Evolutionary conservation across 78 protist species (phyloP).

Genomic region (Dictyostelium intermedium): DNA sequence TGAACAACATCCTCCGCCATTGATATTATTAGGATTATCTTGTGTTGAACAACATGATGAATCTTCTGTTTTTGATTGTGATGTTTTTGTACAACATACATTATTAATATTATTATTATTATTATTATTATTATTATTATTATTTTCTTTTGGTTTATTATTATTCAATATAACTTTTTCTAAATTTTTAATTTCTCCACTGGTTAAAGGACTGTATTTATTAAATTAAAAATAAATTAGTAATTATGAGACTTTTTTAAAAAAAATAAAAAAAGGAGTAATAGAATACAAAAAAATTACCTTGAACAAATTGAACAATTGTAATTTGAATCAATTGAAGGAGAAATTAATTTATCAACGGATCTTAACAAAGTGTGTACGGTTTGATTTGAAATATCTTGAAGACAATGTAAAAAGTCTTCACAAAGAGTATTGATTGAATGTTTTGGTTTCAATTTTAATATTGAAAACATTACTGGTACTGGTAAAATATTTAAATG

Average conservation of each 20-base stretch:
- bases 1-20: slow-evolving; percentile 9
- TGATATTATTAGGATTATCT: slow-evolving; percentile 12
- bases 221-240: not conserved
- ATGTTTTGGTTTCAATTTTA: not conserved
- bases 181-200: slow-evolving; percentile 13
- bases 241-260: too few relatives aligned
- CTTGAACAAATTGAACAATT: slow-evolving; percentile 50
- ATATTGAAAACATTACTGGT: not conserved
- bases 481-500: not conserved
- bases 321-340: not conserved
- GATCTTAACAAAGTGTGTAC: slow-evolving; percentile 65
- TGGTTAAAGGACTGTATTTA: not conserved
- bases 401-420: slow-evolving; percentile 44
- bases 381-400: slow-evolving; percentile 73
- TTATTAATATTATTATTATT: not conserved
- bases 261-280: not conserved
- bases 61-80: not conserved
- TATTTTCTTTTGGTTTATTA: not conserved
- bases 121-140: not conserved
- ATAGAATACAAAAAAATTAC: not conserved
- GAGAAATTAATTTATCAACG: slow-evolving; percentile 56
- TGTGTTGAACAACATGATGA: not conserved
- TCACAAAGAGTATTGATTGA: slow-evolving; percentile 70
- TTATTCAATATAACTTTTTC: not conserved
- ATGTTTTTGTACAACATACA: not conserved